Evolutionary conservation across 257 asterid species (phyloP), one percentile per base, ranked within the genome.

Genomic region (Plectranthus barbatus): DNA sequence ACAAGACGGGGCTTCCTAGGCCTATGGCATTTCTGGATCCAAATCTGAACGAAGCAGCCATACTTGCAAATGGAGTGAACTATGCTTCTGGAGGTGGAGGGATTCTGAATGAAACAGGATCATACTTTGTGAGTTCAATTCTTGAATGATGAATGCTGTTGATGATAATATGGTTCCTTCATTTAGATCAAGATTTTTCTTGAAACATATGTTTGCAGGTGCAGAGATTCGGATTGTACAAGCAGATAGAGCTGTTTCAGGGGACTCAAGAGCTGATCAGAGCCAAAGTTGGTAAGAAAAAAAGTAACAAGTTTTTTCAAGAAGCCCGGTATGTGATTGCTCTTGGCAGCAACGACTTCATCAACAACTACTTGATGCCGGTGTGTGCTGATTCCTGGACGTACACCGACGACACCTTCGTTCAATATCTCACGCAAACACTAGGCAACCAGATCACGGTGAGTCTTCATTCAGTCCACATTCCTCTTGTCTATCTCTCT

Each of bases 21-120:
- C 98, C 98, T 26, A 92, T 88, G 1, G 90, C 98, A 0, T 88
- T 80, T 67, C 68, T 91, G 29, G 90, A 91, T 63, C 95, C 91
- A 7, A 75, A 85, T 0, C 58, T 88, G 20, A 72, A 52, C 12
- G 95, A 88, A 63, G 95, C 88, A 42, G 70, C 71, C 36, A 84
- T 88, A 64, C 80, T 91, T 40, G 64, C 71, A 58, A 86, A 81
- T 31, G 98, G 98, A 50, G 87, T 91, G 42, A 91, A 91, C 64
- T 88, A 66, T 66, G 96, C 98, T 39, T 91, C 98, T 0, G 98
- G 96, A n/a, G 98, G 96, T 52, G 98, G 95, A 57, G 98, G 98
- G 47, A 81, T 91, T 74, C 66, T 91, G 69, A 91, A 91, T 3
- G 92, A 88, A 48, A 91, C 98, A 0, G 98, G 98, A 55, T 37